Evolutionary conservation across 2,329 filamentous ascomycete species (phyloP).

Genomic region (Talaromyces albobiverticillius): DNA sequence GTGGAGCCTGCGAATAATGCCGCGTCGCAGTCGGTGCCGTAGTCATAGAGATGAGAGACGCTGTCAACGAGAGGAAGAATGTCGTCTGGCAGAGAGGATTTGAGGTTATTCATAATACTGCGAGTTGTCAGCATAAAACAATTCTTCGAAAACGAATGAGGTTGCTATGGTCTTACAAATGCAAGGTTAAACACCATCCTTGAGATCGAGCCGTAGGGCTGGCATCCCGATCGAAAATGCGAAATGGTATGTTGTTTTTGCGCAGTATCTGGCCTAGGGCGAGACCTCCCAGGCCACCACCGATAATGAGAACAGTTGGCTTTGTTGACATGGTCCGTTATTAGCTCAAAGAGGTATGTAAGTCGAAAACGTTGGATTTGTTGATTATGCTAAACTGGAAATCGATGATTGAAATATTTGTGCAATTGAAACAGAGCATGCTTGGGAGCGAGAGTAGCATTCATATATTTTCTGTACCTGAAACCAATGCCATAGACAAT

Average conservation of each 20-base stretch:
- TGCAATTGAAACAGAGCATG: too few relatives aligned
- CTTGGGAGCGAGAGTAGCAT: too few relatives aligned
- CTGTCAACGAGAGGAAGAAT: background rate
- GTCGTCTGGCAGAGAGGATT: background rate
- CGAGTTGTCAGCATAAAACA: background rate
- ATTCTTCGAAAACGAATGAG: background rate
- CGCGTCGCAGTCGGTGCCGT: background rate
- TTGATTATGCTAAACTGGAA: too few relatives aligned
- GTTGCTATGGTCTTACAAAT: constrained; percentile 1
- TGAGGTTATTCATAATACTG: constrained; percentile 2
- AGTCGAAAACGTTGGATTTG: too few relatives aligned
- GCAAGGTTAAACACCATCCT: constrained; percentile 15
- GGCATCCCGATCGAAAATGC: constrained; percentile 14
- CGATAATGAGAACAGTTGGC: constrained; percentile 10
- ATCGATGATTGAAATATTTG: too few relatives aligned
- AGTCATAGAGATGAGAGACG: background rate
- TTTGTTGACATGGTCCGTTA: too few relatives aligned
- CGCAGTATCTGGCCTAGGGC: constrained; percentile 14
- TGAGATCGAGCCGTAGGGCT: background rate
- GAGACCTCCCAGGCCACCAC: constrained; percentile 14
- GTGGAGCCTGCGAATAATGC: background rate
- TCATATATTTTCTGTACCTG: too few relatives aligned
- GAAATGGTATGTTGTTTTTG: constrained; percentile 5
- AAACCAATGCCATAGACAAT: too few relatives aligned
- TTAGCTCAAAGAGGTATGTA: too few relatives aligned